A percentile compares a stretch with the other conserved stretches of the same genome.
These are phyloP conservation scores for Leishmania tropica DNA, from an alignment of 208 protist species.

Conservation along the genomic window DNA sequence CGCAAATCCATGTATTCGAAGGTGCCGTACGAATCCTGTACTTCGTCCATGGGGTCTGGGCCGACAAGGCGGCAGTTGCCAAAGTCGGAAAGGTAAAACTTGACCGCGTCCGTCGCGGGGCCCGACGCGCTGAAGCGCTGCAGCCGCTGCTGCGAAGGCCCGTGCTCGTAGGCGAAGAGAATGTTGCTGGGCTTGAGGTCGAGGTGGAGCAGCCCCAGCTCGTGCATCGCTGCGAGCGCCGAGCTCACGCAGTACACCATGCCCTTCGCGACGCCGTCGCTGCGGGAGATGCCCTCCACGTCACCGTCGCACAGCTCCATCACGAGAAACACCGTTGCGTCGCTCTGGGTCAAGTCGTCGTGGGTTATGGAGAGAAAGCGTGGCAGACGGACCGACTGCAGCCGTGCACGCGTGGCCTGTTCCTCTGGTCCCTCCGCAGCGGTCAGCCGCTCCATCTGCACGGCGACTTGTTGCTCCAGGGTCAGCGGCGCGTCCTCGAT, in stretches of 20 bases:
- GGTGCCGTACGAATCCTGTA: conserved; percentile 71
- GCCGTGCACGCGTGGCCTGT: conserved; percentile 29
- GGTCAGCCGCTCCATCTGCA: conserved; percentile 25
- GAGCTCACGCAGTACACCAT: conserved; percentile 81
- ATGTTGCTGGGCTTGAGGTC: conserved; percentile 91
- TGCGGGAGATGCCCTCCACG: conserved; percentile 66
- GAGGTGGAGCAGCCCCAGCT: conserved; percentile 78
- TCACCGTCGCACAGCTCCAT: conserved; percentile 88
- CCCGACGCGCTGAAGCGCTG: background rate
- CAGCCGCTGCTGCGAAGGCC: conserved; percentile 33
- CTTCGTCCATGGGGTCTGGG: conserved; percentile 36
- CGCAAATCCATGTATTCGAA: conserved; percentile 89
- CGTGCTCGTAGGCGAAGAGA: conserved; percentile 75
- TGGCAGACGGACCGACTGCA: conserved; percentile 54
- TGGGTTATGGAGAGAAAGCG: conserved; percentile 79
- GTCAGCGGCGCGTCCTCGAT: conserved; percentile 7
- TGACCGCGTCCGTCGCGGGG: conserved; percentile 35
- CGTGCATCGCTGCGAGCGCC: conserved; percentile 81
- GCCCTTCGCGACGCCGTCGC: conserved; percentile 54
- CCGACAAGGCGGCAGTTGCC: conserved; percentile 86
- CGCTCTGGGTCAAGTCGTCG: conserved; percentile 65
- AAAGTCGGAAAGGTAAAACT: conserved; percentile 90
- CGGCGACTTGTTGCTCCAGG: conserved; percentile 28
- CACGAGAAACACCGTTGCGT: conserved; percentile 80
- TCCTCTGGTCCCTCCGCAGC: conserved; percentile 30